Base-by-base conservation (phyloP, 768 basidiomycete genomes). In the Guyanaporus albipodus region DNA sequence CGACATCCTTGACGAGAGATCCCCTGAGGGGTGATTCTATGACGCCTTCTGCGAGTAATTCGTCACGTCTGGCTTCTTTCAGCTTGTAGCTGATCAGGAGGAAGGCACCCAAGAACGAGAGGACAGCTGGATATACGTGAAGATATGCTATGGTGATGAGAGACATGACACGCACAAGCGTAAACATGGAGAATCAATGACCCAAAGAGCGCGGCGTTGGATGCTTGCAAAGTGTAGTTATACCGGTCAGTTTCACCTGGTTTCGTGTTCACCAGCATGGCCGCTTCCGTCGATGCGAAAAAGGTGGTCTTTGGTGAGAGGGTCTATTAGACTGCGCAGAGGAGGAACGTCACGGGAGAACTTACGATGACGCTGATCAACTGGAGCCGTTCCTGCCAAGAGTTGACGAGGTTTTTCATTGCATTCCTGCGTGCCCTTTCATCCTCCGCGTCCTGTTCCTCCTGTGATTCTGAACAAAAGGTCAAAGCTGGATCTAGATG, bases 361-460 rank as follows among this genome's bases (percentile, higher is more conserved):
- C 78, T 57, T 33, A 80, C 80, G 42, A 81, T 79, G 24, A 83
- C 72, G 38, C 71, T 75, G 60, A 83, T 80, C 9, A 82, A 64
- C 61, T 82, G 79, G 37, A 82, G 68, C 21, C 80, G 70, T 48
- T 82, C 80, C 70, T 78, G 75, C 81, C 81, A 83, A 3, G 77
- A 77, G 54, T 73, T 72, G 15, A 79, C 70, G 4, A 82, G 69
- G 37, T 78, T 73, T 42, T 60, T 72, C 67, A 75, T 67, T 4
- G 73, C 77, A 38, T 70, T 67, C 51, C 64, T 67, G 24, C 70
- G 66, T 12, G 67, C 69, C 42, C 69, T 60, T 9, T 74, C 75
- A 46, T 82, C 80, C 27, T 58, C 62, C 14, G 64, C 54, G 50
- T 81, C 67, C 53, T 81, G 79, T 1, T 78, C 73, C 38, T 69